phyloP scores from a whole-genome alignment of 306 rosid species.

The Castanopsis chinensis region DNA sequence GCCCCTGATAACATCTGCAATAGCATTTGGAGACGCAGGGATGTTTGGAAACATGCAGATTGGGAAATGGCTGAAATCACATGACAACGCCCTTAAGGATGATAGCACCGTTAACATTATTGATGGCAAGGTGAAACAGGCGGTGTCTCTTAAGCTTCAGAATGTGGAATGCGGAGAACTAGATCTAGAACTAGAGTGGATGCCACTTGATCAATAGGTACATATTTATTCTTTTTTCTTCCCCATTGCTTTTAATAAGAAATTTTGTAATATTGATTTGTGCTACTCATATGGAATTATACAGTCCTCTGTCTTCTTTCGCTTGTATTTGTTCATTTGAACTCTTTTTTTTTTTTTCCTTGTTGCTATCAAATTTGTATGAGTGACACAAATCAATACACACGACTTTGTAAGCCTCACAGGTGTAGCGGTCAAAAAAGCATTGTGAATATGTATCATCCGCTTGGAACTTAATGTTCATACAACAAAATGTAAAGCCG shows the following conservation, averaged over 20 bases:
- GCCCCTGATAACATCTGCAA: constrained; percentile 88
- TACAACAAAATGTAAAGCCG: not conserved
- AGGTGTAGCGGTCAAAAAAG: not conserved
- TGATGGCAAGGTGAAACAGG: constrained; percentile 78
- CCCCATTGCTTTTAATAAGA: constrained; percentile 29
- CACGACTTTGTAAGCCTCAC: not conserved
- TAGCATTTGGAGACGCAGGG: constrained; percentile 93
- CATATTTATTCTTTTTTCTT: constrained; percentile 11
- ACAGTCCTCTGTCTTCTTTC: constrained; percentile 15
- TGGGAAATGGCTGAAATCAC: constrained; percentile 93
- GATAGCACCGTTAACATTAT: constrained; percentile 78
- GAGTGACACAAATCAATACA: not conserved
- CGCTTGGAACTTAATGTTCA: not conserved
- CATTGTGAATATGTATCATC: not conserved
- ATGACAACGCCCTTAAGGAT: constrained; percentile 73
- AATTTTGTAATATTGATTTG: constrained; percentile 14
- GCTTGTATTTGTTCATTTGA: constrained; percentile 18
- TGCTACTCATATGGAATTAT: constrained; percentile 20
- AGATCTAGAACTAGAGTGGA: constrained; percentile 88
- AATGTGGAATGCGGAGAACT: constrained; percentile 91
- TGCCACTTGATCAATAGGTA: constrained; percentile 86
- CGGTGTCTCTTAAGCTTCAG: constrained; percentile 73
- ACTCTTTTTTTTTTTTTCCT: not conserved
- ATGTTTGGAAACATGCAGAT: constrained; percentile 94
- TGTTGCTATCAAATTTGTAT: not conserved